These are phyloP conservation scores for Leersia perrieri DNA, from an alignment of 176 grass and related monocot species.

Conservation along the genomic window DNA sequence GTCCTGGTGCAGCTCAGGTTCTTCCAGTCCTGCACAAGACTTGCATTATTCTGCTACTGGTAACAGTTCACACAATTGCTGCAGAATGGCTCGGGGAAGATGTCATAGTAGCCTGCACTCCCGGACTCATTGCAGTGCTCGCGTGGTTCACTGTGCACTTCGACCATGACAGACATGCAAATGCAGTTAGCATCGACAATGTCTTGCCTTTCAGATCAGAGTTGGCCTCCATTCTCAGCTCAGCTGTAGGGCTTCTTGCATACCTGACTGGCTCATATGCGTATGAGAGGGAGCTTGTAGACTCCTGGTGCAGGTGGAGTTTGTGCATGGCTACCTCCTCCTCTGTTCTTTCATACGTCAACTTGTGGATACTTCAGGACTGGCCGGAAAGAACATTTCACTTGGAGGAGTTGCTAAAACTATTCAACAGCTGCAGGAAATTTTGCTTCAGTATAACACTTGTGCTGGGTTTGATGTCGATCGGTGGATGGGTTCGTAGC, in stretches of 20 bases:
- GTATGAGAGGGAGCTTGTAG: no score
- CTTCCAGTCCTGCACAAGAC: neutral
- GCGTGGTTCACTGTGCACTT: neutral
- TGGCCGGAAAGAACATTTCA: no score
- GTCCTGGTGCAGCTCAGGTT: neutral
- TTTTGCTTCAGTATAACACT: no score
- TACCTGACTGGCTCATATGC: neutral
- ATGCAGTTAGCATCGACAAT: neutral
- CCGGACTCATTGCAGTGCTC: neutral
- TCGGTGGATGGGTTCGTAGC: no score
- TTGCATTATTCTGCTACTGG: neutral
- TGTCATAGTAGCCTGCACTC: neutral
- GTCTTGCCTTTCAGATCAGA: neutral
- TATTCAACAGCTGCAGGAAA: no score
- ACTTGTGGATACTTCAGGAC: no score
- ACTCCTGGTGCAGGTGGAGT: no score
- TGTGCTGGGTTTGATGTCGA: no score
- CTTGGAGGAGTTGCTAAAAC: no score
- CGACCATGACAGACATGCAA: neutral
- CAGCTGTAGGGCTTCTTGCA: neutral
- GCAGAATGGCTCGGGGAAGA: neutral
- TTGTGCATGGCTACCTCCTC: no score
- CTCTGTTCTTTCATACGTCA: no score
- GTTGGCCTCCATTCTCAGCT: neutral
- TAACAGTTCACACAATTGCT: neutral